phyloP scores from a whole-genome alignment of 1,284 basidiomycete genomes.

The Fomitopsis pinicola region DNA sequence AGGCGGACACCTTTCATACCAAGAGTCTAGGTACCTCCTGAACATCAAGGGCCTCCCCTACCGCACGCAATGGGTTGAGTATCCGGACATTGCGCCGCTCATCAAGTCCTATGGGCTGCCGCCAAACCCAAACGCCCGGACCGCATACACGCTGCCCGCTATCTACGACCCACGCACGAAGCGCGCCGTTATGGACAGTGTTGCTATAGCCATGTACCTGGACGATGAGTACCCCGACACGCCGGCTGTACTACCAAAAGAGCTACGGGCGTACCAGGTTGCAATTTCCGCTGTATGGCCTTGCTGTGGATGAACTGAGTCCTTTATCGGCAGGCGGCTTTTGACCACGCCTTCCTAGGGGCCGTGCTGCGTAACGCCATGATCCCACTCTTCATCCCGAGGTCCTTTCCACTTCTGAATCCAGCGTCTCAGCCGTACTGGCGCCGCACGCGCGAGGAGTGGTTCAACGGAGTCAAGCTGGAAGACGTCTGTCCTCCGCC shows the following conservation, averaged over 20 bases:
- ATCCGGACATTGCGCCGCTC: slow-evolving; percentile 24
- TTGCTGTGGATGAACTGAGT: background rate
- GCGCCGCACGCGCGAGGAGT: slow-evolving; percentile 17
- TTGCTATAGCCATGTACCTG: slow-evolving; percentile 26
- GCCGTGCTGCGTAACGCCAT: slow-evolving; percentile 1
- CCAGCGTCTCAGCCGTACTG: slow-evolving; percentile 16
- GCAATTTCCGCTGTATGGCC: too few species aligned
- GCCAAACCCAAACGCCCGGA: background rate
- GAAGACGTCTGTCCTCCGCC: slow-evolving; percentile 16
- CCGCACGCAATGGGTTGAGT: slow-evolving; percentile 28
- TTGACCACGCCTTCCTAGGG: slow-evolving; percentile 13
- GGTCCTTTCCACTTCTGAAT: background rate
- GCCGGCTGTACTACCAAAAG: slow-evolving; percentile 13
- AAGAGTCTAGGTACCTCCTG: slow-evolving; percentile 13
- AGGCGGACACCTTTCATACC: background rate
- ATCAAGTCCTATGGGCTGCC: background rate
- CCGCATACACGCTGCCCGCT: slow-evolving; percentile 20
- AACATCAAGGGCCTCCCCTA: slow-evolving; percentile 26
- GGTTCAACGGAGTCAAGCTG: slow-evolving; percentile 9
- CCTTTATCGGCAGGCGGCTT: slow-evolving; percentile 6
- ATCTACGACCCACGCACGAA: slow-evolving; percentile 23
- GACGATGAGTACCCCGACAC: slow-evolving; percentile 26
- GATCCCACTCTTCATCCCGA: slow-evolving; percentile 8
- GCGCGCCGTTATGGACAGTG: slow-evolving; percentile 24
- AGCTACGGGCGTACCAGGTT: slow-evolving; percentile 22